Evolutionary conservation across 148 eudicot species (phyloP).

Genomic region (Chenopodium formosanum): DNA sequence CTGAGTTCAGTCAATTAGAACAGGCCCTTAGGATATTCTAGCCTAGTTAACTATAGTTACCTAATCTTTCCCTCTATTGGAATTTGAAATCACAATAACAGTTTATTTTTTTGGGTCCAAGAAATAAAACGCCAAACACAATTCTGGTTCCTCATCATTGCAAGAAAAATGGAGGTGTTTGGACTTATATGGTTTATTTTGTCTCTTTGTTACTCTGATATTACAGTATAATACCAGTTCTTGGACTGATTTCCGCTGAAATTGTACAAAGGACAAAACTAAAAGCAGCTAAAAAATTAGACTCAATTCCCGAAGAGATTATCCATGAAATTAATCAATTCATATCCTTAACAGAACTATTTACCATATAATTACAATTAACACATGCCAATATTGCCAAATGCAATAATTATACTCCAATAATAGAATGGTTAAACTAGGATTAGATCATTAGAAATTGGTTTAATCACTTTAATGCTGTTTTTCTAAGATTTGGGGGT

Average conservation of each 20-base stretch:
- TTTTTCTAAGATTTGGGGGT: neutral
- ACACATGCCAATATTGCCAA: too few species aligned
- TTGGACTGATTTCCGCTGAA: neutral
- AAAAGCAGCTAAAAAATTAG: neutral
- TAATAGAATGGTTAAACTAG: neutral
- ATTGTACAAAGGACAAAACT: neutral
- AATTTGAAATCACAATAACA: too few species aligned
- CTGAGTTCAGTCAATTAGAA: too few species aligned
- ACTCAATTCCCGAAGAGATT: too few species aligned
- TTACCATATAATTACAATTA: too few species aligned
- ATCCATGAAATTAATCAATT: too few species aligned
- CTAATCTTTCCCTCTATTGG: too few species aligned
- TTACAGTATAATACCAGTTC: neutral
- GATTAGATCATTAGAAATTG: too few species aligned
- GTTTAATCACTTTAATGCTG: too few species aligned
- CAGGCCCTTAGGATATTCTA: too few species aligned
- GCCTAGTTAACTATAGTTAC: too few species aligned
- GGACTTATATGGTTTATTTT: neutral
- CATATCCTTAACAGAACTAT: too few species aligned
- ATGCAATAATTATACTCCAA: neutral
- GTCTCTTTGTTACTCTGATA: neutral
- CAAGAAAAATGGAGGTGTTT: neutral
- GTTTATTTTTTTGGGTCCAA: neutral
- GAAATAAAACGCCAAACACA: neutral
- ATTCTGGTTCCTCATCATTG: neutral